Evolutionary conservation across 495 filamentous ascomycete genomes (phyloP), one percentile per base, ranked within the genome.

Genomic region (Penicillium macrosclerotiorum): DNA sequence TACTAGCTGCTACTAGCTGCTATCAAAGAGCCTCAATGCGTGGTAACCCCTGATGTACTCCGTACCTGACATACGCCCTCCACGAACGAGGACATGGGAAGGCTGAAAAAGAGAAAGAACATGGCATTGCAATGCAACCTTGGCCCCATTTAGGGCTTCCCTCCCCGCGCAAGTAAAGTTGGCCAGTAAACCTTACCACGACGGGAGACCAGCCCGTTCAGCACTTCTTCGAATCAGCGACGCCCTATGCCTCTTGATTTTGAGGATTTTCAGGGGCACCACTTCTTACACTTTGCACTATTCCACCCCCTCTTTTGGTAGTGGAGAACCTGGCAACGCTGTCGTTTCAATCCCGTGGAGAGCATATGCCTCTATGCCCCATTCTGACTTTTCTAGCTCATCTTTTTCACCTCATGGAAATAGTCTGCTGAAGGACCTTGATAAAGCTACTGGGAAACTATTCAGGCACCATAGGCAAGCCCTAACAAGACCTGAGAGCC

Each of bases 161-260:
- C n/a, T n/a, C n/a, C 36, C 36, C 36, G 20, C 36, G 36, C 36
- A 16, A 13, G 17, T 22, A 22, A 38, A 22, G 36, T 38, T 38
- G 16, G 23, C 36, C 36, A 22, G 13, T 22, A 22, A 38, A 38
- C 36, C 25, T 22, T 38, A 13, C 25, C 25, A 23, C 7, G 12
- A 38, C 20, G 20, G 12, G 25, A 14, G 36, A 38, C 36, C 23
- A 22, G 35, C 35, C 13, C 19, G 12, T 22, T 12, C 7, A 11
- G 11, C 11, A 27, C 13, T 24, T 7, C 12, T 25, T 19, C 32
- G 8, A 7, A 34, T 8, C 19, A 34, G 9, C 17, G 18, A 37
- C 17, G 3, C 9, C 14, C 18, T 27, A 6, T 7, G 18, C 20
- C 23, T n/a, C 9, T 2, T 3, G 1, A 24, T 4, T 5, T 5